Conservation (phyloP, 371 early-diverging fungal species). For the Rhizomucor pusillus region DNA sequence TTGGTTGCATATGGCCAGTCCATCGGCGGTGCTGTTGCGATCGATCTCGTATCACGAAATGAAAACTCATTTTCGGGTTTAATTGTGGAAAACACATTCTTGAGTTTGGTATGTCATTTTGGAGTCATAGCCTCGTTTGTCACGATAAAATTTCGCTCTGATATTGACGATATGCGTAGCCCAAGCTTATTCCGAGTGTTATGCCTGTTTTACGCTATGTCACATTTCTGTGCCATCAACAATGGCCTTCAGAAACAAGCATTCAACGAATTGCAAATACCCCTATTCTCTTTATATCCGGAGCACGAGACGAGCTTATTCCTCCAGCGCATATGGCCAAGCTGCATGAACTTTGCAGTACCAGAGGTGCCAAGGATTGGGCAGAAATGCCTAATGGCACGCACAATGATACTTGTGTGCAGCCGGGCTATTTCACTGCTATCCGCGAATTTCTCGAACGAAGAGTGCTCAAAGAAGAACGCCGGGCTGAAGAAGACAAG, state of each 20-base stretch:
- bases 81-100: conserved; percentile 95
- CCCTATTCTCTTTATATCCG: conserved; percentile 86
- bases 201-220: conserved; percentile 73
- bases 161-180: too few relatives aligned
- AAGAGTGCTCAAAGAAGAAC: conserved; percentile 19
- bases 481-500: conserved; percentile 11
- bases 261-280: conserved; percentile 67
- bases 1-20: conserved; percentile 93
- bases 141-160: background rate
- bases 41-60: conserved; percentile 79
- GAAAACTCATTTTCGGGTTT: conserved; percentile 76
- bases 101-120: conserved; percentile 65
- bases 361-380: conserved; percentile 50
- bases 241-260: conserved; percentile 80
- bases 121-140: background rate
- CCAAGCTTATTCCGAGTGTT: conserved; percentile 84
- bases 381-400: conserved; percentile 72
- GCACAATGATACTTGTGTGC: conserved; percentile 92
- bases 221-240: conserved; percentile 83
- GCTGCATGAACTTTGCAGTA: conserved; percentile 62
- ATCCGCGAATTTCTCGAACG: conserved; percentile 49
- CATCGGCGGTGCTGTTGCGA: conserved; percentile 97
- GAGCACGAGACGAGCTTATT: conserved; percentile 82
- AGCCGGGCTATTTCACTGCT: conserved; percentile 81
- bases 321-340: conserved; percentile 85